Conservation (phyloP, 2,329 filamentous ascomycete species). For the Ascochyta viciae-villosae region DNA sequence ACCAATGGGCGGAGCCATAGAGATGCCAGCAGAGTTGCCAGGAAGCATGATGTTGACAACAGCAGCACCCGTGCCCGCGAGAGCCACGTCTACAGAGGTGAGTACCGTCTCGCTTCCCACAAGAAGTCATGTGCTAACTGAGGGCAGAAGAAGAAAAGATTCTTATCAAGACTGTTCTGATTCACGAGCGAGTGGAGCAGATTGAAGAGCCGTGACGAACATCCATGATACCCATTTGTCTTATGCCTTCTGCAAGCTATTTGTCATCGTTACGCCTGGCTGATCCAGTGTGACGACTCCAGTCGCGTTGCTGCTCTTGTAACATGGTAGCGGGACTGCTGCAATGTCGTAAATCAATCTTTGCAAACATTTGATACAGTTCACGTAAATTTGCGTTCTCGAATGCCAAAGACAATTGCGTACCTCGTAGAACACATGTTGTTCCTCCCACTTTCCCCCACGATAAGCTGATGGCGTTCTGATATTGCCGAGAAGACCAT, state of each 20-base stretch:
- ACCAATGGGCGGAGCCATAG: slow-evolving; percentile 21
- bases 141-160: slow-evolving; percentile 33
- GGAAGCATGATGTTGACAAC: slow-evolving; percentile 19
- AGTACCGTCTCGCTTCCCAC: slow-evolving; percentile 5
- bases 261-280: no score
- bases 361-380: no score
- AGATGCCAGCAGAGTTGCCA: slow-evolving; percentile 30
- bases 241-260: neutral
- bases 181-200: neutral
- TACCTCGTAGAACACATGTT: neutral
- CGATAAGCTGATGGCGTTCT: slow-evolving; percentile 11
- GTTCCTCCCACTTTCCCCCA: neutral
- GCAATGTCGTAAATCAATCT: no score
- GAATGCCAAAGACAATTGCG: neutral
- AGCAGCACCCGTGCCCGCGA: slow-evolving; percentile 18
- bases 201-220: neutral
- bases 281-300: no score
- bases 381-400: neutral
- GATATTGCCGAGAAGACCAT: slow-evolving; percentile 1
- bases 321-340: no score
- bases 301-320: no score
- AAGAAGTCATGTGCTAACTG: slow-evolving; percentile 14
- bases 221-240: slow-evolving; percentile 11
- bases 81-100: slow-evolving; percentile 26
- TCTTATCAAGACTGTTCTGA: slow-evolving; percentile 33